Conservation (phyloP, 305 asterid species). For the Ajuga reptans region DNA sequence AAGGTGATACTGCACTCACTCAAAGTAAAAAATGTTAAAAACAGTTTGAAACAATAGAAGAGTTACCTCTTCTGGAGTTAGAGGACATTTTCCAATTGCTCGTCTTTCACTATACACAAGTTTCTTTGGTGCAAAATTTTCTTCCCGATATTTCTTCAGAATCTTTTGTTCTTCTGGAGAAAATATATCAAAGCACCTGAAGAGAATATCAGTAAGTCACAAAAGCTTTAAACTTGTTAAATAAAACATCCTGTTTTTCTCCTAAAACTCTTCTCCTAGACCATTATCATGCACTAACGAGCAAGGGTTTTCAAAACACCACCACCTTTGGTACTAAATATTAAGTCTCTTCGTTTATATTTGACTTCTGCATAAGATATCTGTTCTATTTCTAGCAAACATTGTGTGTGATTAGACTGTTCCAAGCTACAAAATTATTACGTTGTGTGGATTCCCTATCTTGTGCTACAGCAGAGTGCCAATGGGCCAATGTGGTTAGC, state of each 20-base stretch:
- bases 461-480: not conserved
- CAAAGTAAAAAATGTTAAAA: not conserved
- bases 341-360: conserved; percentile 1
- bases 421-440: not conserved
- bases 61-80: conserved; percentile 91
- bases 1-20: not conserved
- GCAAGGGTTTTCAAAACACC: conserved; percentile 4
- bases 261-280: not conserved
- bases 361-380: not conserved
- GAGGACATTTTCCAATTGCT: conserved; percentile 92
- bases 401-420: not conserved
- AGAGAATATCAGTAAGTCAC: conserved; percentile 17
- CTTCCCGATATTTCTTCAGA: conserved; percentile 61
- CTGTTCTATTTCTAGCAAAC: not conserved
- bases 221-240: conserved; percentile 5
- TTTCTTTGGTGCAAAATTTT: conserved; percentile 75
- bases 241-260: conserved; percentile 8
- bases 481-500: not conserved
- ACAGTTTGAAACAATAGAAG: conserved; percentile 14
- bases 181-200: conserved; percentile 91
- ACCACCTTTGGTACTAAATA: not conserved
- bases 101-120: conserved; percentile 79
- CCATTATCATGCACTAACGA: conserved; percentile 15
- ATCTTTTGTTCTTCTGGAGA: conserved; percentile 61
- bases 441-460: not conserved